Percentiles rank a stretch among this genome's conserved stretches.
Conservation (phyloP, 306 rosid species). For the Casuarina glauca region DNA sequence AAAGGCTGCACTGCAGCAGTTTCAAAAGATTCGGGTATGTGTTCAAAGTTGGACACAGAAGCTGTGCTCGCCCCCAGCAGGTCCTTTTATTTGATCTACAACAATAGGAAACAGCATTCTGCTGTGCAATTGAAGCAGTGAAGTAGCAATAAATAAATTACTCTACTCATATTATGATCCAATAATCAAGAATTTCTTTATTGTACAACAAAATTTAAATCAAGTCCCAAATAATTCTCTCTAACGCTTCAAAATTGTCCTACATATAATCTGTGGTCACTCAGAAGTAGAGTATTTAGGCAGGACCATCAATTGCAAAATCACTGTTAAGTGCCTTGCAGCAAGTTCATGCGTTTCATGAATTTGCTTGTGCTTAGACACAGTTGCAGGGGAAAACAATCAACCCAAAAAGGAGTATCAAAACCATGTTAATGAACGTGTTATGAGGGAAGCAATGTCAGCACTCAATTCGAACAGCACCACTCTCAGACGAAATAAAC, state of each 20-base stretch:
- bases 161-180: not conserved
- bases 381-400: not conserved
- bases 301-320: conserved; percentile 1
- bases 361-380: not conserved
- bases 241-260: conserved; percentile 19
- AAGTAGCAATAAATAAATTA: not conserved
- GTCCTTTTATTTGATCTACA: not conserved
- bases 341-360: not conserved
- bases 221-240: not conserved
- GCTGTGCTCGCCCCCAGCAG: no score
- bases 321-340: not conserved
- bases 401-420: not conserved
- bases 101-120: not conserved
- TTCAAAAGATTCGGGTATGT: no score
- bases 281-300: not conserved
- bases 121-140: not conserved
- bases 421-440: not conserved
- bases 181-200: conserved; percentile 5
- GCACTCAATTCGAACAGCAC: conserved; percentile 93
- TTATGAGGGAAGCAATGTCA: conserved; percentile 20
- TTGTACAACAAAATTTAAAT: conserved; percentile 15
- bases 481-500: conserved; percentile 86
- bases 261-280: not conserved
- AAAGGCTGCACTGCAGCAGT: no score
- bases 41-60: no score